These are phyloP conservation scores for Termitomyces sp. DNA, from an alignment of 768 basidiomycete species.

Conservation along the genomic window DNA sequence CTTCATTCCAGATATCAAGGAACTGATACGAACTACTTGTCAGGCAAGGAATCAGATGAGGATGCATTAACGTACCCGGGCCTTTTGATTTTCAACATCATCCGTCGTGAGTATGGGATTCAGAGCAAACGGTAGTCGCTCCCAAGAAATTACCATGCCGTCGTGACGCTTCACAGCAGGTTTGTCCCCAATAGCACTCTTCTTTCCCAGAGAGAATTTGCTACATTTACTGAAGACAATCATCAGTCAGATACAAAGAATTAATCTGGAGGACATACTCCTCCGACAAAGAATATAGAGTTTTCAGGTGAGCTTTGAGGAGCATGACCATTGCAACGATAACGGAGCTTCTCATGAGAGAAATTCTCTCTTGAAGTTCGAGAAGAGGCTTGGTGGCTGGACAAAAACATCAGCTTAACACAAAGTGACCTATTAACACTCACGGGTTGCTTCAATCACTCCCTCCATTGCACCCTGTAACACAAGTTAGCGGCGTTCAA, in stretches of 20 bases:
- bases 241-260: not conserved
- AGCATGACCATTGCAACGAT: slow-evolving; percentile 83
- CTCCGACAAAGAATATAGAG: slow-evolving; percentile 81
- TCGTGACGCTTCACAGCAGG: slow-evolving; percentile 63
- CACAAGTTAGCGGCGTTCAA: not conserved
- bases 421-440: not conserved
- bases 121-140: slow-evolving; percentile 65
- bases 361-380: slow-evolving; percentile 17
- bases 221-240: slow-evolving; percentile 69
- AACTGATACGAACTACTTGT: slow-evolving; percentile 40
- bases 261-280: slow-evolving; percentile 55
- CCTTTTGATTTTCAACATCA: slow-evolving; percentile 60
- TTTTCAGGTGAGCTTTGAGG: slow-evolving; percentile 83
- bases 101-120: slow-evolving; percentile 54
- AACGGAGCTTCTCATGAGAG: slow-evolving; percentile 64
- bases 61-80: slow-evolving; percentile 44
- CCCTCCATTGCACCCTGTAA: slow-evolving; percentile 18
- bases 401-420: not conserved
- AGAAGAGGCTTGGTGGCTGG: slow-evolving; percentile 1
- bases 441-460: slow-evolving; percentile 8
- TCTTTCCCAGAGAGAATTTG: slow-evolving; percentile 87
- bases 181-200: slow-evolving; percentile 85
- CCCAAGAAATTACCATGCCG: slow-evolving; percentile 63
- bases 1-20: slow-evolving; percentile 78
- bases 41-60: not conserved